Conservation (phyloP, 2,329 filamentous ascomycete genomes). For the Phialocephala sp. region DNA sequence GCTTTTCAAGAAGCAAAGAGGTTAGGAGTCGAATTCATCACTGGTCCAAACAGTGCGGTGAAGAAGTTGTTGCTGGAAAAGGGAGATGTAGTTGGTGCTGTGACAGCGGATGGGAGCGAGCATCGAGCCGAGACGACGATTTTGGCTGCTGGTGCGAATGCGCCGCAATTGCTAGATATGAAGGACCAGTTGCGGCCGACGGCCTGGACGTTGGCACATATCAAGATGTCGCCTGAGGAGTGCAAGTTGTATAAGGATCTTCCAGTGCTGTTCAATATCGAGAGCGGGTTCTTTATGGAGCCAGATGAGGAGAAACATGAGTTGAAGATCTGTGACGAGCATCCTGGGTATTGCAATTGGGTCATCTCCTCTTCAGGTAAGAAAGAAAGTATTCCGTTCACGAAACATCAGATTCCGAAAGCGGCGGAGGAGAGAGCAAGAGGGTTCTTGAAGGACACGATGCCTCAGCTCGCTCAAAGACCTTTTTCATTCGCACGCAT, state of each 20-base stretch:
- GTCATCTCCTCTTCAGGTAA: constrained; percentile 32
- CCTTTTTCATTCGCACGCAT: constrained; percentile 56
- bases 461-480: constrained; percentile 57
- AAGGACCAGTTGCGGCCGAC: constrained; percentile 58
- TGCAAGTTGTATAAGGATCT: constrained; percentile 51
- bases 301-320: constrained; percentile 52
- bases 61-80: constrained; percentile 46
- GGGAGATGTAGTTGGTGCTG: constrained; percentile 49
- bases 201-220: constrained; percentile 59
- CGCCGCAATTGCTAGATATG: constrained; percentile 54
- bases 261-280: constrained; percentile 56
- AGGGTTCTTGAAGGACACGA: constrained; percentile 54
- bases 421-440: constrained; percentile 54
- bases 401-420: constrained; percentile 49
- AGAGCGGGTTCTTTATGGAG: constrained; percentile 56
- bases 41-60: constrained; percentile 48
- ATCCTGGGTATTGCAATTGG: constrained; percentile 61
- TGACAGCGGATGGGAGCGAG: constrained; percentile 48
- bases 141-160: constrained; percentile 55
- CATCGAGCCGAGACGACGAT: constrained; percentile 52
- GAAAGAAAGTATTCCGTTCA: constrained; percentile 28
- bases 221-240: constrained; percentile 54
- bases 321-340: constrained; percentile 60
- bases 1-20: constrained; percentile 51
- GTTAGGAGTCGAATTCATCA: constrained; percentile 54